Conservation (phyloP, 495 filamentous ascomycete genomes). For the Immersiella caudata region DNA sequence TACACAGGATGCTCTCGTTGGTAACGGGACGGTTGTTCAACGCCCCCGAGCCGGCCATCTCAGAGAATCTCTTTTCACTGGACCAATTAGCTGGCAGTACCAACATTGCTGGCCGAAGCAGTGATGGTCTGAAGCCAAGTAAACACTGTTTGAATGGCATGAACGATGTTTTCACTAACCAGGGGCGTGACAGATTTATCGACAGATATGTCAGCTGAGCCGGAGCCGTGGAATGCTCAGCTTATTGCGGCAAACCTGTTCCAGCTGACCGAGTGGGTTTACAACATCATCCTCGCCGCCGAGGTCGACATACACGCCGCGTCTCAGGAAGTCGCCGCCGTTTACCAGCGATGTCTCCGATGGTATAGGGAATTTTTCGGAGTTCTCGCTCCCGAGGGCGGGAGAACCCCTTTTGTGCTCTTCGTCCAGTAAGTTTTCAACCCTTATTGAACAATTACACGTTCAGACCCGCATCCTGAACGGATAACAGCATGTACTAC, state of each 20-base stretch:
- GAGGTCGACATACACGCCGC: neutral
- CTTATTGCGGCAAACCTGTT: constrained; percentile 7
- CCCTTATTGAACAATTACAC: no score
- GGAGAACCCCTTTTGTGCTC: constrained; percentile 13
- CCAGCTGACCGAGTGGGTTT: constrained; percentile 18
- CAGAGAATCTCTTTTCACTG: constrained; percentile 4
- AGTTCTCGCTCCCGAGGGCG: neutral
- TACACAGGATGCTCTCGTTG: constrained; percentile 3
- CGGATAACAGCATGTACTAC: constrained; percentile 16
- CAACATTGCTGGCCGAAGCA: neutral
- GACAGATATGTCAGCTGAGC: neutral
- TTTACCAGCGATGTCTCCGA: constrained; percentile 7
- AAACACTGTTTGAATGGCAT: neutral
- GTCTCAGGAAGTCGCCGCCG: neutral
- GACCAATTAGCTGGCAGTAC: neutral
- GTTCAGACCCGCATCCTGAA: neutral
- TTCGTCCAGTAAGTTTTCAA: constrained; percentile 19
- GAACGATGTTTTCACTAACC: neutral
- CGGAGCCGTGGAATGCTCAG: constrained; percentile 4
- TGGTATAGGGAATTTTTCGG: constrained; percentile 17
- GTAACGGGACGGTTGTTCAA: neutral
- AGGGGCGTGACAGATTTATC: neutral
- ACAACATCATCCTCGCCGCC: constrained; percentile 9
- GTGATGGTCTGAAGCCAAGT: constrained; percentile 11
- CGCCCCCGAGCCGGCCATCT: neutral